phyloP scores from a whole-genome alignment of 306 rosid genomes.

The Vigna nakashimae region DNA sequence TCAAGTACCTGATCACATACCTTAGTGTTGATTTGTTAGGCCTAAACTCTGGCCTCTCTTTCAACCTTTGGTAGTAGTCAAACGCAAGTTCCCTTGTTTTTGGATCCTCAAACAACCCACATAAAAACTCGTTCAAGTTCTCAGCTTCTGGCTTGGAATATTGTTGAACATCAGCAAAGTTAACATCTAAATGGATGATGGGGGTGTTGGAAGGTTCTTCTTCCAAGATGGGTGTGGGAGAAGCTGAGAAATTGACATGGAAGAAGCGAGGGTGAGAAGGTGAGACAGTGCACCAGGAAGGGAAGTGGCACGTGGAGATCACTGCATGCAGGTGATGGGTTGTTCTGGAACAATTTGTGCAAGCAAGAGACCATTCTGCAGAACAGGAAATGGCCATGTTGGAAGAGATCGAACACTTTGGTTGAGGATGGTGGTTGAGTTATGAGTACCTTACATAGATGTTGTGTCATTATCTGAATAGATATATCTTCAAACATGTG shows the following conservation, averaged over 20 bases:
- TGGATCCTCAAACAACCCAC: conserved; percentile 58
- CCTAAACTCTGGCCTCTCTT: conserved; percentile 59
- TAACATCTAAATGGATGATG: conserved; percentile 43
- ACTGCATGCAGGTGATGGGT: conserved; percentile 26
- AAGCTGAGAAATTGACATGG: conserved; percentile 51
- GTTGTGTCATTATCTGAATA: conserved; percentile 42
- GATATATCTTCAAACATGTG: conserved; percentile 46
- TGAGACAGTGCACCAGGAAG: conserved; percentile 46
- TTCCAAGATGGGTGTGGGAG: conserved; percentile 63
- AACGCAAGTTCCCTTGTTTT: conserved; percentile 53
- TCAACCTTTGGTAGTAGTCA: conserved; percentile 63
- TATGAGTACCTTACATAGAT: neutral
- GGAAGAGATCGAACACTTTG: conserved; percentile 8
- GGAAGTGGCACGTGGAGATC: conserved; percentile 46
- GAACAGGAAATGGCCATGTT: conserved; percentile 63
- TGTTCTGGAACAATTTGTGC: conserved; percentile 39
- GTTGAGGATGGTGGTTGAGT: neutral
- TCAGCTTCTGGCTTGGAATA: conserved; percentile 44
- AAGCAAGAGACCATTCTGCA: conserved; percentile 63
- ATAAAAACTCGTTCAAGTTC: conserved; percentile 56
- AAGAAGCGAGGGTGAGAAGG: conserved; percentile 39
- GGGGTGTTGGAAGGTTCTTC: conserved; percentile 51
- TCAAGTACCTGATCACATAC: conserved; percentile 66
- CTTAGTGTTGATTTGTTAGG: conserved; percentile 59
- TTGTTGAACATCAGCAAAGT: conserved; percentile 22